phyloP scores from a whole-genome alignment of 805 yeast genomes.

The Candida loeiensis region DNA sequence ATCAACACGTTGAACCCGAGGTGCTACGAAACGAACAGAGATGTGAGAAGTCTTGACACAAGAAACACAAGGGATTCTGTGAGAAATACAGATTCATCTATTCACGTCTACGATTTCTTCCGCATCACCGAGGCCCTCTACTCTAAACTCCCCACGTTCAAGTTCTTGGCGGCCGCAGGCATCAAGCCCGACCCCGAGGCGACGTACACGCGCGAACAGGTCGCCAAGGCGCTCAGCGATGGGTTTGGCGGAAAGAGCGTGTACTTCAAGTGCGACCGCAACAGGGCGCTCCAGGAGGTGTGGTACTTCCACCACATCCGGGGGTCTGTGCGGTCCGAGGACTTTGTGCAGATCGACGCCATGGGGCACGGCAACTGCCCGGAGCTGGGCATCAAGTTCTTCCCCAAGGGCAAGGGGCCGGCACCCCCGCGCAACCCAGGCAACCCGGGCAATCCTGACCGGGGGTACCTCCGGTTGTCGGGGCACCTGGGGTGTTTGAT shows the following conservation, averaged over 20 bases:
- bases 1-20: slow-evolving; percentile 70
- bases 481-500: slow-evolving; percentile 73
- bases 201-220: slow-evolving; percentile 56
- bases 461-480: slow-evolving; percentile 43
- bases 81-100: no score
- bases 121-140: slow-evolving; percentile 56
- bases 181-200: slow-evolving; percentile 60
- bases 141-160: slow-evolving; percentile 59
- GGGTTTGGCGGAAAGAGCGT: slow-evolving; percentile 54
- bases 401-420: slow-evolving; percentile 54
- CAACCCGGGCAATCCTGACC: slow-evolving; percentile 12
- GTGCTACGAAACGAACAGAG: slow-evolving; percentile 49
- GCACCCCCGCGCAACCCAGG: slow-evolving; percentile 7
- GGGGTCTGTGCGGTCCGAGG: slow-evolving; percentile 18
- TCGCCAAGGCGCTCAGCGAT: slow-evolving; percentile 48
- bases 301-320: slow-evolving; percentile 25
- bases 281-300: slow-evolving; percentile 30
- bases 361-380: slow-evolving; percentile 58
- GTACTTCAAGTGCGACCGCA: slow-evolving; percentile 56
- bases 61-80: no score
- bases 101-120: slow-evolving; percentile 67
- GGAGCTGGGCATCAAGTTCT: slow-evolving; percentile 59
- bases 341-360: slow-evolving; percentile 44
- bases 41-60: neutral
- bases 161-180: slow-evolving; percentile 64